These are phyloP conservation scores for Kregervanrija delftensis DNA, from an alignment of 805 yeast genomes.

Conservation along the genomic window DNA sequence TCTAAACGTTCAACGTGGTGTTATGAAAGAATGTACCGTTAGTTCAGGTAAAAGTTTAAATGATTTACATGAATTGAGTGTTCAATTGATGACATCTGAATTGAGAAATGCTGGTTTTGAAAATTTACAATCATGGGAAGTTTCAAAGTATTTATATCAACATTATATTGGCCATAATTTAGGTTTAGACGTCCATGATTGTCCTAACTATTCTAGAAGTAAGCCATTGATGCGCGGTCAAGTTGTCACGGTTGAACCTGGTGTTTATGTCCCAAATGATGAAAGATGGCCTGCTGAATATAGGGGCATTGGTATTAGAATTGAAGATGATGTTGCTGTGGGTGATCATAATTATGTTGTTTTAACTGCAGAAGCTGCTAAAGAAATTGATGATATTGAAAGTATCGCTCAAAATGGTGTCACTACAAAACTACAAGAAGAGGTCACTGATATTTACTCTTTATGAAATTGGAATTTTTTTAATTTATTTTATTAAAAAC, in stretches of 20 bases:
- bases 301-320: constrained; percentile 86
- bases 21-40: constrained; percentile 65
- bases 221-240: constrained; percentile 56
- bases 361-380: constrained; percentile 76
- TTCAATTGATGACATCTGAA: constrained; percentile 51
- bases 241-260: constrained; percentile 94
- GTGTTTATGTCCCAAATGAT: constrained; percentile 77
- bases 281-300: constrained; percentile 71
- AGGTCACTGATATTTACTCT: constrained; percentile 28
- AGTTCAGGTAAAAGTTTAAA: constrained; percentile 48
- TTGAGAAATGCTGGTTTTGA: constrained; percentile 67
- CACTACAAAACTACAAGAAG: constrained; percentile 38
- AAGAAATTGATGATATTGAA: constrained; percentile 81
- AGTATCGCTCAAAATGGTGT: constrained; percentile 54
- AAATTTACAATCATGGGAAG: constrained; percentile 42
- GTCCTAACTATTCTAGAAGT: constrained; percentile 56
- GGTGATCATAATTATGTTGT: constrained; percentile 50
- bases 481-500: background rate
- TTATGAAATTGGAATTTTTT: constrained; percentile 3
- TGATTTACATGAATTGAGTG: constrained; percentile 70
- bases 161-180: constrained; percentile 95
- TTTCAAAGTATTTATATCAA: constrained; percentile 63
- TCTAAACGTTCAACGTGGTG: constrained; percentile 68
- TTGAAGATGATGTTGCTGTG: constrained; percentile 88
- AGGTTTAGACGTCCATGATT: constrained; percentile 87